Conservation (phyloP, 148 eudicot species). For the Simmondsia chinensis region DNA sequence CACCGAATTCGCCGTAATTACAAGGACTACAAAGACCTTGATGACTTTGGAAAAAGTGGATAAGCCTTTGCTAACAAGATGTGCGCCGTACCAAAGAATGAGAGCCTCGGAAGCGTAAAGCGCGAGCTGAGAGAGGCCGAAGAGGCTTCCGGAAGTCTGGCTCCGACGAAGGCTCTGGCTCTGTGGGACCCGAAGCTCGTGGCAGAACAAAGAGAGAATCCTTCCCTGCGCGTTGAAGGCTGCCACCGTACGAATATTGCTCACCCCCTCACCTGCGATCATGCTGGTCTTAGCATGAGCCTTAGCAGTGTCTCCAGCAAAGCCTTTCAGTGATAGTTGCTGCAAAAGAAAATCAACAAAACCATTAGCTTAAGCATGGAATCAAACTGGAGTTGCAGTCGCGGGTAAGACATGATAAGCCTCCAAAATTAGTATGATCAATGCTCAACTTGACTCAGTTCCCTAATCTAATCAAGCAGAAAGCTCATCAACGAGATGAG, state of each 20-base stretch:
- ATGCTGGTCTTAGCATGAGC: constrained; percentile 99
- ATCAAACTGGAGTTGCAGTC: too few species aligned
- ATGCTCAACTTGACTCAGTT: too few species aligned
- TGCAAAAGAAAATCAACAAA: constrained; percentile 19
- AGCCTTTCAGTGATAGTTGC: constrained; percentile 98
- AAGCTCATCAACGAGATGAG: too few species aligned
- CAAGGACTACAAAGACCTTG: constrained; percentile 85
- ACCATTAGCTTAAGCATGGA: not conserved
- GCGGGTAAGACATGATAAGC: too few species aligned
- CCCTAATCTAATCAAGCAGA: too few species aligned
- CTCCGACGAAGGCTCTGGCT: constrained; percentile 65
- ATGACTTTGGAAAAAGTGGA: constrained; percentile 95
- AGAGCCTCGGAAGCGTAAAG: constrained; percentile 88
- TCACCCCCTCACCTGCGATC: constrained; percentile 98
- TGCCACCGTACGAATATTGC: constrained; percentile 94
- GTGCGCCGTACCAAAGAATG: constrained; percentile 95
- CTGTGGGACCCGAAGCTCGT: constrained; percentile 73
- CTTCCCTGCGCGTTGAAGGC: constrained; percentile 97
- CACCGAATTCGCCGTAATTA: constrained; percentile 93
- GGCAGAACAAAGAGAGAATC: constrained; percentile 62
- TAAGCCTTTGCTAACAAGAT: constrained; percentile 68
- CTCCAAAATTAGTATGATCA: too few species aligned
- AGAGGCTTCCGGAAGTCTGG: constrained; percentile 68
- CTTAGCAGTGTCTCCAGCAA: constrained; percentile 99
- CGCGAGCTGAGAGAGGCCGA: constrained; percentile 92